phyloP scores from a whole-genome alignment of 768 basidiomycete genomes.

The Tubosaeta sp. region DNA sequence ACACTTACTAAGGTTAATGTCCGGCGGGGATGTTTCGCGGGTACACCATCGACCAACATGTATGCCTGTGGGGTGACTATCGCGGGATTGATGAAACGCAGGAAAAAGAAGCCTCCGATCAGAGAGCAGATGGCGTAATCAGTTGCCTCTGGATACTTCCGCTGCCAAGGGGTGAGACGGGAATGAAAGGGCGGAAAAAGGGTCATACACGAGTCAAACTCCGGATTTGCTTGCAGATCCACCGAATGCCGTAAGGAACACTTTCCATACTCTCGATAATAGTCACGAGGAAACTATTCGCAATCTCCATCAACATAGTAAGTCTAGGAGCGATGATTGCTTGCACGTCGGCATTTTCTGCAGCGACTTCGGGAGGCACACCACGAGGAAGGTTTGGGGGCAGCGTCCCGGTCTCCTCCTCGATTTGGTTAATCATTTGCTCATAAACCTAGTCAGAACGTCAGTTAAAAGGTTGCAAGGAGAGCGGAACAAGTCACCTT shows the following conservation, averaged over 20 bases:
- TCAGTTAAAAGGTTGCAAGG: neutral
- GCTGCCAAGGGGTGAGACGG: constrained; percentile 41
- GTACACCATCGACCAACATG: constrained; percentile 97
- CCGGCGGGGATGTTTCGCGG: constrained; percentile 94
- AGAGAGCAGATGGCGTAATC: constrained; percentile 98
- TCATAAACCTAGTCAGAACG: constrained; percentile 78
- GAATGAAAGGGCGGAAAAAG: neutral
- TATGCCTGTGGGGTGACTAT: constrained; percentile 99
- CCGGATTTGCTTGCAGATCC: constrained; percentile 99
- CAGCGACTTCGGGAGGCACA: constrained; percentile 91
- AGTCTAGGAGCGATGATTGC: constrained; percentile 96
- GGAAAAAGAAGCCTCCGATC: constrained; percentile 99
- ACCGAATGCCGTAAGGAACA: constrained; percentile 97
- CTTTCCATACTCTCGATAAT: constrained; percentile 99
- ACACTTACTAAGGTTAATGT: constrained; percentile 84
- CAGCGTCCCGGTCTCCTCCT: constrained; percentile 91
- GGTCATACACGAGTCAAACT: constrained; percentile 84
- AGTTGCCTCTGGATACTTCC: constrained; percentile 98
- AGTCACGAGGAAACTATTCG: constrained; percentile 93
- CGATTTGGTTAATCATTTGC: constrained; percentile 99
- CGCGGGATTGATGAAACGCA: constrained; percentile 98
- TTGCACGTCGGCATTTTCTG: constrained; percentile 92
- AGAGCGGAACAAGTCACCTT: constrained; percentile 52
- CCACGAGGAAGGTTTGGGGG: constrained; percentile 90
- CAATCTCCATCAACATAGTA: constrained; percentile 99